phyloP scores from a whole-genome alignment of 2,329 filamentous ascomycete genomes.

The Scortechinia acanthostroma region DNA sequence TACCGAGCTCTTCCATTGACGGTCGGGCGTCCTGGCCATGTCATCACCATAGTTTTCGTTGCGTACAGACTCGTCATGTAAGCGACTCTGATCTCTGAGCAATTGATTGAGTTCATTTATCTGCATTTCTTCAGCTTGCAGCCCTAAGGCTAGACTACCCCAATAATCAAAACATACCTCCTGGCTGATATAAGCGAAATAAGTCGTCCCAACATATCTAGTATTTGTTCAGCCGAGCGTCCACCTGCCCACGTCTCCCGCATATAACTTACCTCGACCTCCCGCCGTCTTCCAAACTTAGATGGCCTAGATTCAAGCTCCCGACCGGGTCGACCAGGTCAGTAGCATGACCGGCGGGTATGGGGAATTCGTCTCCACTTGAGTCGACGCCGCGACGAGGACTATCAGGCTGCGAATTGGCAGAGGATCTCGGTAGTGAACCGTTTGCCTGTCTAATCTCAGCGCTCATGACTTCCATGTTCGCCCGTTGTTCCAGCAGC shows the following conservation, averaged over 20 bases:
- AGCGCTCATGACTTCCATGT: background rate
- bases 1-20: background rate
- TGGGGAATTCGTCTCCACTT: conserved; percentile 28
- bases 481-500: background rate
- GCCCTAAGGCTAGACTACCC: background rate
- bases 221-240: background rate
- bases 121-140: conserved; percentile 6
- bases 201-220: conserved; percentile 33
- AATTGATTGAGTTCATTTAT: conserved; percentile 32
- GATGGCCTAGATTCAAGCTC: conserved; percentile 26
- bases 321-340: conserved; percentile 29
- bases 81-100: conserved; percentile 26
- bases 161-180: conserved; percentile 16
- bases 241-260: background rate
- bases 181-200: conserved; percentile 32
- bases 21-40: conserved; percentile 9
- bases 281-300: conserved; percentile 30
- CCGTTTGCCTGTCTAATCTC: background rate
- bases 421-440: conserved; percentile 13
- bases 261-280: conserved; percentile 17
- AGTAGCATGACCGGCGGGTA: conserved; percentile 26
- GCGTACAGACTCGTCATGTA: conserved; percentile 13
- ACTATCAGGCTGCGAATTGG: conserved; percentile 15
- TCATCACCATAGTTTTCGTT: conserved; percentile 14
- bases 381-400: conserved; percentile 21